Percentiles rank a stretch among this genome's conserved stretches.
Evolutionary conservation across 768 basidiomycete genomes (phyloP).

Genomic region (Harrya chromipes): DNA sequence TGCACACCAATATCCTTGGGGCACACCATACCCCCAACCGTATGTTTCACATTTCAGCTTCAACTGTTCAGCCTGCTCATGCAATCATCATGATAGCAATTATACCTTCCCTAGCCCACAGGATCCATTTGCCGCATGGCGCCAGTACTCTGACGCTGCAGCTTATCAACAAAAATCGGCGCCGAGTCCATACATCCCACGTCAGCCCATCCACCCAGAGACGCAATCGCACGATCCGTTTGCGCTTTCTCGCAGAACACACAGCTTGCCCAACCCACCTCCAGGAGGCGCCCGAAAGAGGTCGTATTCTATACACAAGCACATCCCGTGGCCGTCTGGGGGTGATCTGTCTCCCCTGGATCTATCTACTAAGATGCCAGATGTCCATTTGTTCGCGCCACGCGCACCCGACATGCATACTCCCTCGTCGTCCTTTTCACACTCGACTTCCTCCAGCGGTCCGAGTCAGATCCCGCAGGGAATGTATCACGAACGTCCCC

Average conservation of each 20-base stretch:
- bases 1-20: conserved; percentile 13
- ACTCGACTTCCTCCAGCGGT: conserved; percentile 8
- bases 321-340: conserved; percentile 13
- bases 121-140: conserved; percentile 11
- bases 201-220: conserved; percentile 14
- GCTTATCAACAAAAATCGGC: conserved; percentile 16
- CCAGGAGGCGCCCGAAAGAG: not conserved
- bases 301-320: conserved; percentile 4
- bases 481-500: conserved; percentile 22
- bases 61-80: not conserved
- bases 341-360: conserved; percentile 23
- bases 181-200: conserved; percentile 32
- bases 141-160: not conserved
- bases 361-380: conserved; percentile 17
- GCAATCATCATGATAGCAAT: not conserved
- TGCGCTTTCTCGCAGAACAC: conserved; percentile 1
- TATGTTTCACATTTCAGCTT: conserved; percentile 5
- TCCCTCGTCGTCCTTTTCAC: conserved; percentile 25
- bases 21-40: conserved; percentile 11
- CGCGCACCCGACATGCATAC: conserved; percentile 22
- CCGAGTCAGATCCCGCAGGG: conserved; percentile 7
- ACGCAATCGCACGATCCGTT: conserved; percentile 11
- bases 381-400: conserved; percentile 12
- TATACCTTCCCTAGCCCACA: conserved; percentile 15
- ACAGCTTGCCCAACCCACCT: conserved; percentile 2